Evolutionary conservation across 192 early-diverging fungal species (phyloP).

Genomic region (Glomus cerebriforme): DNA sequence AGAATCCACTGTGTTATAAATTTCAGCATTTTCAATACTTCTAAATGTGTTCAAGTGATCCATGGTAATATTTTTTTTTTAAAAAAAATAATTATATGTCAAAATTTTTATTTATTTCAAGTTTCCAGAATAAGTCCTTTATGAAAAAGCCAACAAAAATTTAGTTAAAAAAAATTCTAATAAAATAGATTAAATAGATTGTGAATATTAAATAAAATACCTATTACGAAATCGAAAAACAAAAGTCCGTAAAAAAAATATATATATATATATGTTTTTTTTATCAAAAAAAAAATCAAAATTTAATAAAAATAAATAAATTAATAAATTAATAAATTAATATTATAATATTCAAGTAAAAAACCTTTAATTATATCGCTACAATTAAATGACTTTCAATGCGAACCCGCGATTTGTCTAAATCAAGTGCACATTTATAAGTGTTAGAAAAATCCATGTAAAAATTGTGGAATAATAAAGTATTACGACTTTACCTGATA

Average conservation of each 20-base stretch:
- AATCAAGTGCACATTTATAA: background rate
- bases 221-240: too few relatives aligned
- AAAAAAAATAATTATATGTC: background rate
- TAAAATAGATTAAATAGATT: too few relatives aligned
- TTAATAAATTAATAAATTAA: too few relatives aligned
- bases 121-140: background rate
- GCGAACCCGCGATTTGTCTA: background rate
- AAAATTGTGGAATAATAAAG: background rate
- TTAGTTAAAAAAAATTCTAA: too few relatives aligned
- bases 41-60: background rate
- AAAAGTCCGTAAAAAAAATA: too few relatives aligned
- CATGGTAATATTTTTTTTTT: background rate
- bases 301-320: too few relatives aligned
- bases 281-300: too few relatives aligned
- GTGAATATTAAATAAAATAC: too few relatives aligned
- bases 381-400: background rate
- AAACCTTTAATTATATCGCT: background rate
- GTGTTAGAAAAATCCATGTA: background rate
- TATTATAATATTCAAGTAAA: too few relatives aligned
- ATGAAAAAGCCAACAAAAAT: background rate
- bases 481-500: background rate
- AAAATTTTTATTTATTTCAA: too few relatives aligned
- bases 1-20: background rate
- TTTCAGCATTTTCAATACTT: background rate
- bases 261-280: too few relatives aligned